phyloP scores from a whole-genome alignment of 257 asterid genomes.

The Scutellaria galericulata region DNA sequence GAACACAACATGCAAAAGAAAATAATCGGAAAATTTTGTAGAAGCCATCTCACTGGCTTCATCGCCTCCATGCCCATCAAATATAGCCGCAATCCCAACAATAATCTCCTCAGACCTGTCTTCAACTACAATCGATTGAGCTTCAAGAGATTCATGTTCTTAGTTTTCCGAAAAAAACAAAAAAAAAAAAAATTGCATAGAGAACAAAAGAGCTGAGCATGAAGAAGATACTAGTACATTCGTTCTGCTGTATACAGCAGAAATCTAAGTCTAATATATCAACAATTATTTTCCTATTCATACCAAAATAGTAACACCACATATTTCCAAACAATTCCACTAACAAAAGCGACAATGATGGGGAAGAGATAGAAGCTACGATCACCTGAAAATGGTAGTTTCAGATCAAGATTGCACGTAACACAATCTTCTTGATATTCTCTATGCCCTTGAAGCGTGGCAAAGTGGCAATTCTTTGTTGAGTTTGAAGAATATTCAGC shows the following conservation, averaged over 20 bases:
- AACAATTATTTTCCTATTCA: background rate
- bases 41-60: constrained; percentile 87
- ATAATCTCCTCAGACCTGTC: constrained; percentile 43
- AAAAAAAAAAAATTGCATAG: background rate
- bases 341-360: background rate
- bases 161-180: background rate
- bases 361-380: constrained; percentile 16
- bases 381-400: constrained; percentile 59
- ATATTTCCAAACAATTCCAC: background rate
- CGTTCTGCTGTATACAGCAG: background rate
- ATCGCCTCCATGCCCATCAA: constrained; percentile 85
- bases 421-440: constrained; percentile 82
- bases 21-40: constrained; percentile 50
- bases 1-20: constrained; percentile 53
- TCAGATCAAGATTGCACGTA: constrained; percentile 58
- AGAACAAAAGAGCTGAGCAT: background rate
- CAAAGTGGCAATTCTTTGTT: constrained; percentile 50
- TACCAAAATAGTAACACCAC: background rate
- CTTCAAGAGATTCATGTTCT: constrained; percentile 19
- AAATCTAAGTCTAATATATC: background rate
- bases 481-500: constrained; percentile 40
- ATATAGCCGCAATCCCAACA: constrained; percentile 66
- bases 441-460: constrained; percentile 71
- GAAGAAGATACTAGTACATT: background rate
- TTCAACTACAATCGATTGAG: constrained; percentile 44